These are phyloP conservation scores for Parastagonospora avenae DNA, from an alignment of 2,329 filamentous ascomycete genomes.

Conservation along the genomic window DNA sequence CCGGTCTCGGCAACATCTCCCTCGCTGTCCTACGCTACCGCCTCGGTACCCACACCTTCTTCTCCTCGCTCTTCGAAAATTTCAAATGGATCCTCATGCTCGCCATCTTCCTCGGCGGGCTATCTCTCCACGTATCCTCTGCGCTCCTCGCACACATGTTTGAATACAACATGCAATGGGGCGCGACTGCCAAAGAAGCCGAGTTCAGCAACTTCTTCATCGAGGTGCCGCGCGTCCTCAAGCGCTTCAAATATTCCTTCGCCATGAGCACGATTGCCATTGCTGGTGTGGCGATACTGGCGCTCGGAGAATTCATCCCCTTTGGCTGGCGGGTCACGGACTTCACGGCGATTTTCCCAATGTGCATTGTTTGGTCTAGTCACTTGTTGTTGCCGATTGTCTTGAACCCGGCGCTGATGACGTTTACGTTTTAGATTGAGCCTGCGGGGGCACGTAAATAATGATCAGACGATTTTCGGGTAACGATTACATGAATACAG, in stretches of 20 bases:
- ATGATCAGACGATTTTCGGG: background rate
- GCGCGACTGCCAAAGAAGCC: slow-evolving; percentile 80
- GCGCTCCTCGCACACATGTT: slow-evolving; percentile 84
- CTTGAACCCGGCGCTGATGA: slow-evolving; percentile 82
- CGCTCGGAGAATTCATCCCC: slow-evolving; percentile 63
- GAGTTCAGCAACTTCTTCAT: slow-evolving; percentile 85
- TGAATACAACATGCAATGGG: slow-evolving; percentile 85
- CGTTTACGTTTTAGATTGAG: slow-evolving; percentile 69
- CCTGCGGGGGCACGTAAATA: background rate
- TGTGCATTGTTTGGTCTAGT: slow-evolving; percentile 68
- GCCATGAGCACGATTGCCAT: slow-evolving; percentile 66
- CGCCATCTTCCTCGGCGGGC: slow-evolving; percentile 80
- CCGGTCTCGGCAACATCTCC: slow-evolving; percentile 63
- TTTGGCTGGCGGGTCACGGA: slow-evolving; percentile 56
- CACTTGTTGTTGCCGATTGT: slow-evolving; percentile 75
- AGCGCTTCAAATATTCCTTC: slow-evolving; percentile 71
- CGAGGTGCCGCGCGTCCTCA: slow-evolving; percentile 78
- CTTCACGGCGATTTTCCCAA: slow-evolving; percentile 73
- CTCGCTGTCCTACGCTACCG: slow-evolving; percentile 69
- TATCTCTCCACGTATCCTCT: slow-evolving; percentile 80
- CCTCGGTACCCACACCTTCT: slow-evolving; percentile 59
- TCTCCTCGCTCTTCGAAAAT: slow-evolving; percentile 60
- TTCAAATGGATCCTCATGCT: slow-evolving; percentile 69
- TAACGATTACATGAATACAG: background rate
- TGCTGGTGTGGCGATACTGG: slow-evolving; percentile 68